Evolutionary conservation across 768 basidiomycete genomes (phyloP).

Genomic region (Leucosporidium yakuticum): DNA sequence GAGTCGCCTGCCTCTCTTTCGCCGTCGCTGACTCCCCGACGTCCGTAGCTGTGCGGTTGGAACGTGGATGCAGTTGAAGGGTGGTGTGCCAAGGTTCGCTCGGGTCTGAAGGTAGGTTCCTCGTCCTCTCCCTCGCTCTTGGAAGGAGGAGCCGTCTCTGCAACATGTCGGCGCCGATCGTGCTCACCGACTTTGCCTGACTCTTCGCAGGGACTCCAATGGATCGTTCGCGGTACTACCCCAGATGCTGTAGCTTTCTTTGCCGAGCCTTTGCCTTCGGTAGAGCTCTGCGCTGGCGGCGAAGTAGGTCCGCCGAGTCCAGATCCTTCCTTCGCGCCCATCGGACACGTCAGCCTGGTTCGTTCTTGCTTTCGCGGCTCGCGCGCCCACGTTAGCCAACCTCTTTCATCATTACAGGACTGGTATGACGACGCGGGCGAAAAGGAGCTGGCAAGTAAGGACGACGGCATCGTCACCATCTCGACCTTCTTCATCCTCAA

Average conservation of each 20-base stretch:
- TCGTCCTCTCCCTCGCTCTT: too few species aligned
- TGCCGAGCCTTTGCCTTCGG: not conserved
- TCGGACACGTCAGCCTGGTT: not conserved
- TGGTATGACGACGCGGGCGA: not conserved
- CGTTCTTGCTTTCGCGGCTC: too few species aligned
- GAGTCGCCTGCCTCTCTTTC: too few species aligned
- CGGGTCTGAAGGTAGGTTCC: constrained; percentile 7
- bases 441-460: not conserved
- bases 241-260: not conserved
- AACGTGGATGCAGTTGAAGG: not conserved
- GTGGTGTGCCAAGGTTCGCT: constrained; percentile 5
- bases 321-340: not conserved
- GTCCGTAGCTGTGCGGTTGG: constrained; percentile 26
- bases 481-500: constrained; percentile 22
- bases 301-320: not conserved
- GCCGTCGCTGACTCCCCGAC: rapidly evolving
- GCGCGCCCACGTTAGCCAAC: too few species aligned
- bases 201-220: not conserved
- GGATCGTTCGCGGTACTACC: not conserved
- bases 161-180: too few species aligned
- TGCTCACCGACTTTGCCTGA: too few species aligned
- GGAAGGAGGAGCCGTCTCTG: too few species aligned
- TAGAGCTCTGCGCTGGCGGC: not conserved
- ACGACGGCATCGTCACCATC: constrained; percentile 3
- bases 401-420: too few species aligned